A percentile compares a stretch with the other conserved stretches of the same genome.
phyloP scores from a whole-genome alignment of 495 filamentous ascomycete genomes.

The Immersiella caudata region DNA sequence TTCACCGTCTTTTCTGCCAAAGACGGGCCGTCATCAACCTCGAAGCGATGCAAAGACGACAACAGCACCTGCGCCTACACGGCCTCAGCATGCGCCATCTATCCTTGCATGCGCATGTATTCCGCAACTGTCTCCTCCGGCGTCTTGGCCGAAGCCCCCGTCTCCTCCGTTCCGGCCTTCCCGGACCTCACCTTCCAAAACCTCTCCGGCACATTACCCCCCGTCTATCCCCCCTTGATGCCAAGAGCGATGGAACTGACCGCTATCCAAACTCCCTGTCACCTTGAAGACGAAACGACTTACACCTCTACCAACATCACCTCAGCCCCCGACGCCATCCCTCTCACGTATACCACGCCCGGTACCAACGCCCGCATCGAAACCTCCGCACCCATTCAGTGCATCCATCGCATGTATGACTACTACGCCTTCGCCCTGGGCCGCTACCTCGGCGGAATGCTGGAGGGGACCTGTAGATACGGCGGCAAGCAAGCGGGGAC shows the following conservation, averaged over 20 bases:
- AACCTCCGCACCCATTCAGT: not conserved
- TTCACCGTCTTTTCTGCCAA: not conserved
- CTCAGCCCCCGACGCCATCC: not conserved
- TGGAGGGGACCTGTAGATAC: not conserved
- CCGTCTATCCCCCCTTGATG: not conserved
- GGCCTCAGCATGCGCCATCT: not conserved
- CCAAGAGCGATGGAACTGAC: not conserved
- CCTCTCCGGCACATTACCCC: not conserved
- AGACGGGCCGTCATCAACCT: not conserved
- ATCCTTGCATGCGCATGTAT: not conserved
- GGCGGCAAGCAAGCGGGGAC: not conserved
- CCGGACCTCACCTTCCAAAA: not conserved
- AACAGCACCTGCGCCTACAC: conserved; percentile 1
- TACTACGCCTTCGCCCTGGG: not conserved
- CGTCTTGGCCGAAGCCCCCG: not conserved
- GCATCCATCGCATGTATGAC: not conserved
- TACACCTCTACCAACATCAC: not conserved
- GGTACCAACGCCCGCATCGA: not conserved
- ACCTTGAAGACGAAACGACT: not conserved
- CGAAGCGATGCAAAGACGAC: not conserved
- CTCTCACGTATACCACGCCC: not conserved
- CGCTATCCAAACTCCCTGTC: not conserved
- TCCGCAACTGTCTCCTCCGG: not conserved
- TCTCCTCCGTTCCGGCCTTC: not conserved
- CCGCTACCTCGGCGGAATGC: not conserved